A percentile compares a stretch with the other conserved stretches of the same genome.
Conservation (phyloP, 2,329 filamentous ascomycete species). For the Scedosporium minutisporum region DNA sequence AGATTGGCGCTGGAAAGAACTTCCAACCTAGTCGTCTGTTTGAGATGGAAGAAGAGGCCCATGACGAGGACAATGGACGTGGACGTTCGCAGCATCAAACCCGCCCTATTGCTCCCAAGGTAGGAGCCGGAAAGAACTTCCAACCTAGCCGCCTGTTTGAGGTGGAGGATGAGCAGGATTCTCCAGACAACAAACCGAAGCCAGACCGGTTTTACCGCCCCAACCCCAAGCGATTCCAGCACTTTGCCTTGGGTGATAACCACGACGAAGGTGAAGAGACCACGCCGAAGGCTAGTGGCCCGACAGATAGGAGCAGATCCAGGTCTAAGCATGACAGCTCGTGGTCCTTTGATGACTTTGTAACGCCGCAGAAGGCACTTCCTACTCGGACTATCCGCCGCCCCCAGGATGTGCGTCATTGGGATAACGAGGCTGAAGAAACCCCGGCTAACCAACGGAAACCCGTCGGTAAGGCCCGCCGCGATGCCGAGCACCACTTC, state of each 20-base stretch:
- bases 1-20: constrained; percentile 50
- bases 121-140: constrained; percentile 51
- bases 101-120: constrained; percentile 38
- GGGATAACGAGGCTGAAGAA: constrained; percentile 57
- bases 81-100: constrained; percentile 43
- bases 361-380: constrained; percentile 65
- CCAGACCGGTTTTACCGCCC: constrained; percentile 45
- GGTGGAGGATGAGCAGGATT: constrained; percentile 21
- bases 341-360: constrained; percentile 85
- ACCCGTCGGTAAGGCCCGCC: constrained; percentile 58
- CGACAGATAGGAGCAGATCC: constrained; percentile 27
- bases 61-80: constrained; percentile 35
- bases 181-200: constrained; percentile 19
- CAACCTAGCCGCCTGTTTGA: constrained; percentile 56
- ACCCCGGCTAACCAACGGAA: constrained; percentile 47
- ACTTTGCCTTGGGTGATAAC: constrained; percentile 45
- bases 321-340: constrained; percentile 60
- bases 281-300: constrained; percentile 29
- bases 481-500: constrained; percentile 75
- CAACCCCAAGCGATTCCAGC: constrained; percentile 66
- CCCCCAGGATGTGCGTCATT: constrained; percentile 63
- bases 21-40: constrained; percentile 56
- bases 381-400: constrained; percentile 49
- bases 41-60: constrained; percentile 36
- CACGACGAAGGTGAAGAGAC: constrained; percentile 50